A percentile compares a stretch with the other conserved stretches of the same genome.
These are phyloP conservation scores for Naganishia albida DNA, from an alignment of 1,284 basidiomycete genomes.

Conservation along the genomic window DNA sequence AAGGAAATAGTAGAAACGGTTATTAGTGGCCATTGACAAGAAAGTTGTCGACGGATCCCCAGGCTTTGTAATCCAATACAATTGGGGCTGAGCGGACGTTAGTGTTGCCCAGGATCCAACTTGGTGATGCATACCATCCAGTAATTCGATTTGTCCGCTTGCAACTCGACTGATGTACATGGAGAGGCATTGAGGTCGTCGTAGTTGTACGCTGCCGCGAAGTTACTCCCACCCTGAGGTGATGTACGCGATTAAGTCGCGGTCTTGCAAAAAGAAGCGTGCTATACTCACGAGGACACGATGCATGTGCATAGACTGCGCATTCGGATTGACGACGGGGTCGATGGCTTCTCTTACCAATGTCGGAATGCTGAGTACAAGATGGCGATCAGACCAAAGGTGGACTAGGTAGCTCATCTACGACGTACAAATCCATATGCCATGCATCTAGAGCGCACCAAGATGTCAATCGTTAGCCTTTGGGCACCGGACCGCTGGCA, in stretches of 20 bases:
- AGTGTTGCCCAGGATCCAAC: neutral
- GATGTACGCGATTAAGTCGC: neutral
- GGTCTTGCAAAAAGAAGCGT: neutral
- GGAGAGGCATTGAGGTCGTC: slow-evolving; percentile 35
- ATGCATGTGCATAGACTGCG: slow-evolving; percentile 32
- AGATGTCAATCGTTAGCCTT: neutral
- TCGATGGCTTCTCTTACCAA: slow-evolving; percentile 31
- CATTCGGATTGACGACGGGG: slow-evolving; percentile 33
- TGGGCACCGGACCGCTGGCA: too few species aligned
- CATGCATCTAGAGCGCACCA: slow-evolving; percentile 23
- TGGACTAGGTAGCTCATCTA: neutral
- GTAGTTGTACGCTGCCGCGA: slow-evolving; percentile 44
- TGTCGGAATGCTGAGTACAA: neutral
- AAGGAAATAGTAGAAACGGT: slow-evolving; percentile 37
- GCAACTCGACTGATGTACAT: slow-evolving; percentile 39
- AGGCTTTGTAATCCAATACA: slow-evolving; percentile 33
- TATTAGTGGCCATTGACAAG: slow-evolving; percentile 32
- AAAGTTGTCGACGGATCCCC: slow-evolving; percentile 26
- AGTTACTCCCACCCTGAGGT: slow-evolving; percentile 37
- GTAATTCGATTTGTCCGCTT: slow-evolving; percentile 45
- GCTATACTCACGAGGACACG: slow-evolving; percentile 19
- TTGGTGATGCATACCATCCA: slow-evolving; percentile 27
- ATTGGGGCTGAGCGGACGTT: slow-evolving; percentile 15
- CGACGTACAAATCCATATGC: slow-evolving; percentile 31
- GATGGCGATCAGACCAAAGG: neutral